A percentile compares a stretch with the other conserved stretches of the same genome.
phyloP scores from a whole-genome alignment of 1,284 basidiomycete species.

The Pseudozyma flocculosa region DNA sequence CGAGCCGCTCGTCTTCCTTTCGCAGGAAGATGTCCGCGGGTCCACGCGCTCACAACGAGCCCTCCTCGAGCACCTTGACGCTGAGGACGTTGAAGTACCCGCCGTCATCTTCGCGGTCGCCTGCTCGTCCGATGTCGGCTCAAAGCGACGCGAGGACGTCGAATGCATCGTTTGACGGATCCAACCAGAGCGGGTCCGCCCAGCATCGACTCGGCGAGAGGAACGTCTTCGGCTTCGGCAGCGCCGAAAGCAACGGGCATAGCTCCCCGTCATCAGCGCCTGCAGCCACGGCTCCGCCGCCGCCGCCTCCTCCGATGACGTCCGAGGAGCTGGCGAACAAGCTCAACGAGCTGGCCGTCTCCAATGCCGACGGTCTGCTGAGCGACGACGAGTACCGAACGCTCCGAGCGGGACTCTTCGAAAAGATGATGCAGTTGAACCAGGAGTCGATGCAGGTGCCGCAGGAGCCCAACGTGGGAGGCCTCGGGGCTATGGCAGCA shows the following conservation, averaged over 20 bases:
- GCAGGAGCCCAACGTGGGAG: slow-evolving; percentile 7
- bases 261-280: no score
- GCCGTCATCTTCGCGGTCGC: background rate
- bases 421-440: slow-evolving; percentile 28
- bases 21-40: background rate
- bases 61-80: background rate
- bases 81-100: background rate
- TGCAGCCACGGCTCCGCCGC: background rate
- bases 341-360: slow-evolving; percentile 50
- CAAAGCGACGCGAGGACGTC: no score
- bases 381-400: slow-evolving; percentile 44
- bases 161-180: no score
- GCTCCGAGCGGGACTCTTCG: slow-evolving; percentile 39
- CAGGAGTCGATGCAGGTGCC: slow-evolving; percentile 19
- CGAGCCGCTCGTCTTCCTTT: background rate
- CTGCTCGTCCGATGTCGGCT: no score
- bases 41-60: background rate
- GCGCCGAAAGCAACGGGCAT: no score
- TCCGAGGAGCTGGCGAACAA: slow-evolving; percentile 28
- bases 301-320: slow-evolving; percentile 2
- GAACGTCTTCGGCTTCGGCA: no score
- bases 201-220: no score
- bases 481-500: background rate
- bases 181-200: no score
- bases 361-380: slow-evolving; percentile 45